Conservation (phyloP, 2,329 filamentous ascomycete genomes). For the Microsporum audouinii region DNA sequence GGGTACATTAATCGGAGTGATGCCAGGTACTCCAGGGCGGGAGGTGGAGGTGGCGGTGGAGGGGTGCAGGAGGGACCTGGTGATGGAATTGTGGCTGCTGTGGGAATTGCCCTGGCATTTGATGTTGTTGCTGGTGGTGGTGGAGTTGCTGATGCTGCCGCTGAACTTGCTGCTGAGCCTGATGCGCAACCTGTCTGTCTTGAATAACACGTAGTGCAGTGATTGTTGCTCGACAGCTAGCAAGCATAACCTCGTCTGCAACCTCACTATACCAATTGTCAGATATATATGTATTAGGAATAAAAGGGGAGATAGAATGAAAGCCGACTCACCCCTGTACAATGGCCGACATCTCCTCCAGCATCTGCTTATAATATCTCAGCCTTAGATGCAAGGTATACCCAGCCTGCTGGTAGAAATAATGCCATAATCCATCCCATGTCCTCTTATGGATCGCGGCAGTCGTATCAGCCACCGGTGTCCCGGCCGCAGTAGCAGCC, state of each 20-base stretch:
- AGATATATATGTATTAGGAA: background rate
- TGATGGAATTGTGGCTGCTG: background rate
- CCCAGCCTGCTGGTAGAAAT: slow-evolving; percentile 38
- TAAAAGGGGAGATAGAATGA: background rate
- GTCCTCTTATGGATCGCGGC: slow-evolving; percentile 36
- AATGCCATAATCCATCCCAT: slow-evolving; percentile 41
- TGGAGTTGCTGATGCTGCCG: slow-evolving; percentile 3
- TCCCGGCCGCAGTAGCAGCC: background rate
- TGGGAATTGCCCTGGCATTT: background rate
- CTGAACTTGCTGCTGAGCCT: background rate
- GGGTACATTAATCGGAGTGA: background rate
- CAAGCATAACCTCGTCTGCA: slow-evolving; percentile 12
- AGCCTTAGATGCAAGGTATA: slow-evolving; percentile 39
- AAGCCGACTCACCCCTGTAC: slow-evolving; percentile 35
- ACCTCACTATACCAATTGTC: slow-evolving; percentile 6
- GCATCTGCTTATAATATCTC: slow-evolving; percentile 40
- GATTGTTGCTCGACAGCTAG: slow-evolving; percentile 15
- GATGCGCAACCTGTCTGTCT: slow-evolving; percentile 4
- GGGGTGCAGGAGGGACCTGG: background rate
- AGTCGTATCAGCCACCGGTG: slow-evolving; percentile 1
- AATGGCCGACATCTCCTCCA: slow-evolving; percentile 35
- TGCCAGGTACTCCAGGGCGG: background rate
- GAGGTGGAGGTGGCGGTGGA: background rate
- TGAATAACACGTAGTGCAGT: slow-evolving; percentile 8
- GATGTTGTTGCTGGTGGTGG: slow-evolving; percentile 6